Evolutionary conservation across 2,329 filamentous ascomycete genomes (phyloP).

Genomic region (Anisogramma anomala): DNA sequence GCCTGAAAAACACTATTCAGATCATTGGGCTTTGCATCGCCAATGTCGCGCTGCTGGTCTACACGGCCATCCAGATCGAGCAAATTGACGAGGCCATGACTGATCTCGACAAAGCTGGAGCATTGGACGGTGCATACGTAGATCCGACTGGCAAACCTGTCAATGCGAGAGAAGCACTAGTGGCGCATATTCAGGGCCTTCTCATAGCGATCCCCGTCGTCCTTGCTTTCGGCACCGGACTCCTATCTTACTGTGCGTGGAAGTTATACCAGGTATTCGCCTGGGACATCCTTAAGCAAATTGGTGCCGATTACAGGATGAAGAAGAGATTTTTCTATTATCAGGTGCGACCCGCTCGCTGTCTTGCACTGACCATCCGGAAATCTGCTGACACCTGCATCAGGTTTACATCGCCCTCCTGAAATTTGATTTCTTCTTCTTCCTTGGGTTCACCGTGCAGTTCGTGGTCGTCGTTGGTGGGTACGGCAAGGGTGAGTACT

Average conservation of each 20-base stretch:
- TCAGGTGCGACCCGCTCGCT: constrained; percentile 51
- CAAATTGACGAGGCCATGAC: constrained; percentile 69
- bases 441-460: constrained; percentile 95
- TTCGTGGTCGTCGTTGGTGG: constrained; percentile 84
- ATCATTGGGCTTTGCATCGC: constrained; percentile 89
- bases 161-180: constrained; percentile 38
- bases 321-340: constrained; percentile 94
- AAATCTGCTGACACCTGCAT: constrained; percentile 2
- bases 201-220: constrained; percentile 78
- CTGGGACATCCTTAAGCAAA: constrained; percentile 99
- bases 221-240: constrained; percentile 61
- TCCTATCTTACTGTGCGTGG: constrained; percentile 72
- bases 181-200: constrained; percentile 59
- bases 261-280: constrained; percentile 98
- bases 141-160: constrained; percentile 16
- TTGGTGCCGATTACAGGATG: constrained; percentile 92
- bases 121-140: constrained; percentile 26
- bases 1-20: constrained; percentile 96
- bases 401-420: constrained; percentile 95
- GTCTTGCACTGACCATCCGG: neutral
- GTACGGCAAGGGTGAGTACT: constrained; percentile 62
- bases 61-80: constrained; percentile 84
- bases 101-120: constrained; percentile 33
- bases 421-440: constrained; percentile 99
- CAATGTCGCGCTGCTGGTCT: constrained; percentile 83